Base-by-base conservation (phyloP, 306 rosid species). In the Vigna trinervia region DNA sequence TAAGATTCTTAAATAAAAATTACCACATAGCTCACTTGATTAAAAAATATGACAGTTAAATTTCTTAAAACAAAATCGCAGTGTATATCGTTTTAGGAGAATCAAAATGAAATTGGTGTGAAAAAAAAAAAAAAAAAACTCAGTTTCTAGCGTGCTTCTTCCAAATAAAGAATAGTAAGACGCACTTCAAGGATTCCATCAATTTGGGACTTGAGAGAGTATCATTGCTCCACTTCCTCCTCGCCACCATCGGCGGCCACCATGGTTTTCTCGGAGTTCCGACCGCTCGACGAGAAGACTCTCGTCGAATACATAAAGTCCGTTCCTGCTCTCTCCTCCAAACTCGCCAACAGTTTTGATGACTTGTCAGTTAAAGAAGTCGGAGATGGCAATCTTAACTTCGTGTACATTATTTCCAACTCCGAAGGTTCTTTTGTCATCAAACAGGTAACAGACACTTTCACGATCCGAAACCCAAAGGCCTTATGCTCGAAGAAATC, bases 361-460 rank as follows among this genome's bases (percentile, higher is more conserved):
- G 75, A 78, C 70, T 30, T 95, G 48, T 13, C 77, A 26, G 73
- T 88, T 73, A 87, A 90, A 75, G 97, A 95, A 86, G 96, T 95
- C 60, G 97, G 98, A 39, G 97, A 90, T 78, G 98, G 97, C n/a
- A 92, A 95, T 83, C 92, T 92, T 38, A 95, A 95, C 65, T 88
- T 89, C 39, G 97, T 92, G 73, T 92, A 46, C 91, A 81, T 95
- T 66, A 79, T 92, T 63, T 43, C 82, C 41, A 91, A 85, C 32
- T 79, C 97, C 48, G 23, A 74, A 2, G 96, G 92, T 43, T 95
- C 97, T 74, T 41, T 92, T 48, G 97, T 95, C 88, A 71, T 95
- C 90, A 95, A 92, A 76, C 97, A 94, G 95, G 97, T 92, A 20
- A 15, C 34, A 10, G 6, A 14, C 47, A 12, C 5, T 64, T 63